phyloP scores from a whole-genome alignment of 306 rosid species.

The Cicer cuneatum region DNA sequence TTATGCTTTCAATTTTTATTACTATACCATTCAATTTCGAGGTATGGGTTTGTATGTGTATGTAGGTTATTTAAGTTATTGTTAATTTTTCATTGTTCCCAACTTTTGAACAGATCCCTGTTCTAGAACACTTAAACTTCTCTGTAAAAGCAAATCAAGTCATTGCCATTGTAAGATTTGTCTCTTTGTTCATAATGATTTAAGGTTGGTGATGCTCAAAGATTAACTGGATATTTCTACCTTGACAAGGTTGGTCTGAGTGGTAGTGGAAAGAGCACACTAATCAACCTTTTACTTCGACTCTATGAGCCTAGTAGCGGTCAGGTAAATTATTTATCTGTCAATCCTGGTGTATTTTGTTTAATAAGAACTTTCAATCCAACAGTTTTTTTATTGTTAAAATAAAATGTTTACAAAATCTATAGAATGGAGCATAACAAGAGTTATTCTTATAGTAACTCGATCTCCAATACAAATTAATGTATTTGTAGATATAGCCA shows the following conservation, averaged over 20 bases:
- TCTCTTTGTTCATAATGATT: conserved; percentile 20
- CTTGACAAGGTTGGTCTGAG: conserved; percentile 83
- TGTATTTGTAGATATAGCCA: background rate
- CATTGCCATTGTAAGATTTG: conserved; percentile 73
- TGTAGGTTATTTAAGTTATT: conserved; percentile 19
- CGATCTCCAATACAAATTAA: background rate
- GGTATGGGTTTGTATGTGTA: background rate
- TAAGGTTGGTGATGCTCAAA: conserved; percentile 39
- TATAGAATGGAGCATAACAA: background rate
- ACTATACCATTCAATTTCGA: conserved; percentile 9
- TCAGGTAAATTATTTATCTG: conserved; percentile 63
- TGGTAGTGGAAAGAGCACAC: conserved; percentile 95
- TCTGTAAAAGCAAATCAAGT: conserved; percentile 69
- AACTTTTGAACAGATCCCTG: conserved; percentile 59
- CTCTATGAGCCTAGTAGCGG: conserved; percentile 86
- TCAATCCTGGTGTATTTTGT: background rate
- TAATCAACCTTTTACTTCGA: conserved; percentile 87
- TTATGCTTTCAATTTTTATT: background rate
- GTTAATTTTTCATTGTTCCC: conserved; percentile 7
- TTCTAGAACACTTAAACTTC: conserved; percentile 63
- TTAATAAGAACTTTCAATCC: background rate
- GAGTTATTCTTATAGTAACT: background rate
- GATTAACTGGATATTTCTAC: conserved; percentile 23
- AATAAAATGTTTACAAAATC: background rate
- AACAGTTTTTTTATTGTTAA: background rate